phyloP scores from a whole-genome alignment of 768 basidiomycete species.

The Suillus luteus region DNA sequence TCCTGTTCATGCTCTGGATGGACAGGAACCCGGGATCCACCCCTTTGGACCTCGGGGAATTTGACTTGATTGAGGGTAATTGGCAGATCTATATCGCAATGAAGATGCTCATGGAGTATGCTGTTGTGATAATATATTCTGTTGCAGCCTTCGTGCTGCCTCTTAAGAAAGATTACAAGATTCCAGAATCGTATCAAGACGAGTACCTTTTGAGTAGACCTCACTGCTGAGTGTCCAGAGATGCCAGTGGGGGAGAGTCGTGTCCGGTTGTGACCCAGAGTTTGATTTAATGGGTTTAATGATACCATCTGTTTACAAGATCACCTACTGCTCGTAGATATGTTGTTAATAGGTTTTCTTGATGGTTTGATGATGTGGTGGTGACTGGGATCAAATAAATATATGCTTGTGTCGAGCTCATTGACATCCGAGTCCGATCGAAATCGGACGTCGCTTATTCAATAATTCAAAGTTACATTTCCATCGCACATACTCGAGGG shows the following conservation, averaged over 20 bases:
- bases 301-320: neutral
- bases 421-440: neutral
- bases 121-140: constrained; percentile 43
- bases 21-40: too few species aligned
- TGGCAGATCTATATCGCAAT: constrained; percentile 57
- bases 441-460: neutral
- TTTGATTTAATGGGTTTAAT: neutral
- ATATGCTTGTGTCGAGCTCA: neutral
- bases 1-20: constrained; percentile 51
- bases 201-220: constrained; percentile 36
- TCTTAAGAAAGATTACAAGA: constrained; percentile 21
- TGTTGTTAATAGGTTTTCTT: neutral
- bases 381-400: neutral
- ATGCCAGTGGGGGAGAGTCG: neutral
- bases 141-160: constrained; percentile 23
- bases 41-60: too few species aligned
- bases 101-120: constrained; percentile 57
- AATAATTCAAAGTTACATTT: too few species aligned
- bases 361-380: neutral
- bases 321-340: neutral
- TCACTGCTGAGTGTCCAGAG: neutral
- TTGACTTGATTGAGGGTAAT: constrained; percentile 31
- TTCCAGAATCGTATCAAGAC: constrained; percentile 16
- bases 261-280: neutral
- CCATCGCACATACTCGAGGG: too few species aligned